phyloP scores from a whole-genome alignment of 2,329 filamentous ascomycete species.

The Cytospora piceae region DNA sequence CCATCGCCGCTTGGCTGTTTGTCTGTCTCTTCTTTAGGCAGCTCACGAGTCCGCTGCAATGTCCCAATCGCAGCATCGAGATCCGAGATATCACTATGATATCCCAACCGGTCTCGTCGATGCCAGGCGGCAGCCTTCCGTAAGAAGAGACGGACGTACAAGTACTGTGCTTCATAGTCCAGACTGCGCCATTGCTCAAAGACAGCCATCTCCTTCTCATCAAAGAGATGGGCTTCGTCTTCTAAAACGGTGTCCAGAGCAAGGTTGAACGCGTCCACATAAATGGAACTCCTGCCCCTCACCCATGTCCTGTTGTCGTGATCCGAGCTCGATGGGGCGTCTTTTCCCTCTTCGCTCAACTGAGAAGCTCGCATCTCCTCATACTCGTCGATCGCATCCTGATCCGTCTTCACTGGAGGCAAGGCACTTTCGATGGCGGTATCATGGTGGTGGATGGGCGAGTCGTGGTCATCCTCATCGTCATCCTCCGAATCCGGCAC shows the following conservation, averaged over 20 bases:
- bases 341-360: conserved; percentile 46
- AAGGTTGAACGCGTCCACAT: conserved; percentile 96
- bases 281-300: conserved; percentile 83
- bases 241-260: conserved; percentile 86
- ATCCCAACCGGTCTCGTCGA: conserved; percentile 74
- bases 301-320: conserved; percentile 63
- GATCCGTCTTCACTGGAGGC: conserved; percentile 67
- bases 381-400: conserved; percentile 78
- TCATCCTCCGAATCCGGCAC: conserved; percentile 34
- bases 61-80: conserved; percentile 65
- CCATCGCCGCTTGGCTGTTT: conserved; percentile 31
- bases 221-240: conserved; percentile 87
- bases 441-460: conserved; percentile 34
- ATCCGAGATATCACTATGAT: conserved; percentile 82
- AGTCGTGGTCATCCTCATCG: conserved; percentile 31
- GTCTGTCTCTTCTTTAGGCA: conserved; percentile 41
- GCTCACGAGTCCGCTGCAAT: conserved; percentile 60
- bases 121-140: conserved; percentile 93
- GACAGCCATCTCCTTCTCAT: conserved; percentile 74
- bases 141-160: conserved; percentile 93
- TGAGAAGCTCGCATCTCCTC: conserved; percentile 69
- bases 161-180: conserved; percentile 84
- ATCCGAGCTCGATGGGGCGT: conserved; percentile 48
- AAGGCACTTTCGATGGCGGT: conserved; percentile 75
- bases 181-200: conserved; percentile 77